Evolutionary conservation across 805 yeast species (phyloP).

Genomic region (Tetrapisispora iriomotensis): DNA sequence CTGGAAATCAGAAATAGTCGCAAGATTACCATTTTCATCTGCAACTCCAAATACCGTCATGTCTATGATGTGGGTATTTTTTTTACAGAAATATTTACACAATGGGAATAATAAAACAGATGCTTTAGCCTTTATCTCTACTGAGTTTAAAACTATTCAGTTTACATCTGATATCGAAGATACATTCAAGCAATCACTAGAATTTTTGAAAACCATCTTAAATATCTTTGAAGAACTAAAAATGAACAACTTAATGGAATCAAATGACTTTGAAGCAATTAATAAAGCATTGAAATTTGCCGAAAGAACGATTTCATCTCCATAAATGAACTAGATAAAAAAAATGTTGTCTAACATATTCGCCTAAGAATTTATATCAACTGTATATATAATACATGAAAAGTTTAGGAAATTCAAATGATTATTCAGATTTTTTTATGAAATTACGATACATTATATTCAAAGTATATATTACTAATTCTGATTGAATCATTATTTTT

Average conservation of each 20-base stretch:
- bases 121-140: slow-evolving; percentile 21
- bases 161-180: slow-evolving; percentile 23
- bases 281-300: slow-evolving; percentile 20
- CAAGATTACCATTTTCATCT: slow-evolving; percentile 50
- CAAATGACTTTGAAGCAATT: slow-evolving; percentile 14
- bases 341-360: too few relatives aligned
- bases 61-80: slow-evolving; percentile 35
- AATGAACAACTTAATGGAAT: slow-evolving; percentile 12
- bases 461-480: too few relatives aligned
- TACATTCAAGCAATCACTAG: slow-evolving; percentile 18
- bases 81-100: slow-evolving; percentile 28
- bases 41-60: slow-evolving; percentile 50
- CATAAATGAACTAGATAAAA: neutral
- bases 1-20: slow-evolving; percentile 48
- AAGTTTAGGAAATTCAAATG: too few relatives aligned
- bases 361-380: too few relatives aligned
- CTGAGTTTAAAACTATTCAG: slow-evolving; percentile 24
- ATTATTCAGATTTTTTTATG: too few relatives aligned
- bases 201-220: slow-evolving; percentile 14
- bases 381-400: too few relatives aligned
- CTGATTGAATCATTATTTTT: too few relatives aligned
- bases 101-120: slow-evolving; percentile 27
- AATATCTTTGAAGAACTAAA: slow-evolving; percentile 13
- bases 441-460: too few relatives aligned
- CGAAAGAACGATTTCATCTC: slow-evolving; percentile 8